Percentiles rank a stretch among this genome's conserved stretches.
Conservation (phyloP, 371 early-diverging fungal genomes). For the Apophysomyces ossiformis region DNA sequence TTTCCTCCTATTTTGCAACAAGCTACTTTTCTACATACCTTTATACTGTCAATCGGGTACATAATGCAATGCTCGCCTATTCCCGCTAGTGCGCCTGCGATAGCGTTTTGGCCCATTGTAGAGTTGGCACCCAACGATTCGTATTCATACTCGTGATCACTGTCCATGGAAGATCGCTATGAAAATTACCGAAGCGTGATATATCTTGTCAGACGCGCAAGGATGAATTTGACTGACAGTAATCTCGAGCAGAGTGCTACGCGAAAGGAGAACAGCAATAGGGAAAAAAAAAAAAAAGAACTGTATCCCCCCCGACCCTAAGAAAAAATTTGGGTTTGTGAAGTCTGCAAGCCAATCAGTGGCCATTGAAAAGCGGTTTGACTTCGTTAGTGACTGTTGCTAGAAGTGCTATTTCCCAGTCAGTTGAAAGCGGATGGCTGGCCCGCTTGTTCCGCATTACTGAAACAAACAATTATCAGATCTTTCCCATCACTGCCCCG, state of each 20-base stretch:
- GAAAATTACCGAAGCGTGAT: neutral
- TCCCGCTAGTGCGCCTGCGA: slow-evolving; percentile 96
- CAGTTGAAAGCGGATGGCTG: no score
- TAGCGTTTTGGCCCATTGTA: slow-evolving; percentile 76
- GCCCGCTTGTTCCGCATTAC: no score
- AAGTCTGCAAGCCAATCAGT: no score
- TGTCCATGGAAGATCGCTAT: neutral
- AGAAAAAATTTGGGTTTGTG: no score
- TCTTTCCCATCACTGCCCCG: no score
- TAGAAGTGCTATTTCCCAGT: no score
- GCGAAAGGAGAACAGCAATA: neutral
- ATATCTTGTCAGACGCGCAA: neutral
- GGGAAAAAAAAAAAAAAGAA: neutral
- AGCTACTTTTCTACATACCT: slow-evolving; percentile 56
- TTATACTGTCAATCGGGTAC: slow-evolving; percentile 94
- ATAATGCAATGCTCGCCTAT: slow-evolving; percentile 95
- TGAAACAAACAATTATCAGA: no score
- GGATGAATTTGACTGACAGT: slow-evolving; percentile 4
- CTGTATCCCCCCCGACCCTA: no score
- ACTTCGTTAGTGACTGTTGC: no score
- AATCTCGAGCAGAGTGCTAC: slow-evolving; percentile 4
- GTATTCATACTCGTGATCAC: slow-evolving; percentile 72
- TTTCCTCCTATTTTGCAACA: slow-evolving; percentile 2
- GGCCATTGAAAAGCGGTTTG: no score
- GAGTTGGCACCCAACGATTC: slow-evolving; percentile 87